Conservation (phyloP, 1,139 yeast species). For the Taphrina confusa region DNA sequence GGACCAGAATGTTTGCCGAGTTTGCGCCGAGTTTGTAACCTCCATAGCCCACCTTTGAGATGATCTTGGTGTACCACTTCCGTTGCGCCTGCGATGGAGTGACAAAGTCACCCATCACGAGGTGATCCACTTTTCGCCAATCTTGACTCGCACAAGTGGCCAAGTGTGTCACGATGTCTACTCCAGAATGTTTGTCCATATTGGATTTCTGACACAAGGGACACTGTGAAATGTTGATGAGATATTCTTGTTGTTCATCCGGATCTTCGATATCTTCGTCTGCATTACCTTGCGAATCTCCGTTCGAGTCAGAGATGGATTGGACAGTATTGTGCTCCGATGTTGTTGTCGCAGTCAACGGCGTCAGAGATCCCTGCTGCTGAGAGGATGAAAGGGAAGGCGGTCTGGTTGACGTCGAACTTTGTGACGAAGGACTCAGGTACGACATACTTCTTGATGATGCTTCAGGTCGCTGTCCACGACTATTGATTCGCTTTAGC, state of each 20-base stretch:
- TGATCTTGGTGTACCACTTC: conserved; percentile 77
- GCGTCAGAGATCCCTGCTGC: neutral
- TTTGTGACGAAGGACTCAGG: neutral
- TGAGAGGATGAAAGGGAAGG: neutral
- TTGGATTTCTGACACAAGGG: conserved; percentile 74
- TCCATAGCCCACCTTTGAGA: conserved; percentile 85
- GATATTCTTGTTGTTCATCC: conserved; percentile 46
- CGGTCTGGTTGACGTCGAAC: neutral
- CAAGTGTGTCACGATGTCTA: conserved; percentile 78
- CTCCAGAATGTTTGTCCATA: conserved; percentile 57
- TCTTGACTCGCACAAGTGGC: conserved; percentile 82
- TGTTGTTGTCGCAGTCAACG: neutral
- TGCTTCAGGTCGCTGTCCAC: neutral
- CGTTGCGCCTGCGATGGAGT: conserved; percentile 81
- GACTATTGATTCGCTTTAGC: conserved; percentile 40
- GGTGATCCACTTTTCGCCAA: conserved; percentile 68
- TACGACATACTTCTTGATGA: neutral
- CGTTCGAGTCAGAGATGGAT: neutral
- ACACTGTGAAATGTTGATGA: conserved; percentile 65
- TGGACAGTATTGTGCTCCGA: too few species aligned
- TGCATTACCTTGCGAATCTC: neutral
- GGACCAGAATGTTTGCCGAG: conserved; percentile 91
- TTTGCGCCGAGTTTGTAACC: conserved; percentile 83
- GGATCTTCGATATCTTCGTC: neutral
- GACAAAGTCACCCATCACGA: conserved; percentile 69